Conservation (phyloP, 768 basidiomycete species). For the Hericium alpestre region DNA sequence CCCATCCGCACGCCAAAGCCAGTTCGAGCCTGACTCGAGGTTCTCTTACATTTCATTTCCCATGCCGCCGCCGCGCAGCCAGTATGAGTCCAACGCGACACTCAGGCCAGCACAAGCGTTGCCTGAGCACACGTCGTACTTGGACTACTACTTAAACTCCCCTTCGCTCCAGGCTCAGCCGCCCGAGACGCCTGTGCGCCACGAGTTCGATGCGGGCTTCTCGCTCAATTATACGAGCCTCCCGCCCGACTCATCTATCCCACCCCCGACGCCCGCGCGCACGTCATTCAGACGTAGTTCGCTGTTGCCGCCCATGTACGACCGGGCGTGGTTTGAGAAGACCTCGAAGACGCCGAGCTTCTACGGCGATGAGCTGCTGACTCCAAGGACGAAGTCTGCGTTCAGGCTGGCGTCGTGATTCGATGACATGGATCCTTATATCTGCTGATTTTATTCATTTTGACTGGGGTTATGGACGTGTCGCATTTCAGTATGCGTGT, state of each 20-base stretch:
- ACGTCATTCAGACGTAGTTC: not conserved
- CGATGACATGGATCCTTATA: not conserved
- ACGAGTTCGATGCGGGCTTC: not conserved
- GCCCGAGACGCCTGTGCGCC: not conserved
- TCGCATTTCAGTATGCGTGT: too few species aligned
- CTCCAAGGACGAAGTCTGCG: not conserved
- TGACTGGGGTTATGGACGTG: not conserved
- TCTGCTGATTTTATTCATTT: not conserved
- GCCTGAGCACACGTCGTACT: too few species aligned
- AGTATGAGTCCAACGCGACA: not conserved
- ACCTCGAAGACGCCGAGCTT: too few species aligned
- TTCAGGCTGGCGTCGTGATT: not conserved
- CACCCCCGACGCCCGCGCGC: not conserved
- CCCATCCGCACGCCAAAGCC: too few species aligned
- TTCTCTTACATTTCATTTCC: not conserved
- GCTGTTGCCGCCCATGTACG: not conserved
- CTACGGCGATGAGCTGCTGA: not conserved
- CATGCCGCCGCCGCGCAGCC: not conserved
- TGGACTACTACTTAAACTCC: too few species aligned
- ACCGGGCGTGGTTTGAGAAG: not conserved
- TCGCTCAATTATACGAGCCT: not conserved
- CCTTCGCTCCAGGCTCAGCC: too few species aligned
- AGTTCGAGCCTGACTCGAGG: too few species aligned
- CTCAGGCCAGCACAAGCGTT: not conserved
- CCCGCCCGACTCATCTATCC: not conserved